phyloP scores from a whole-genome alignment of 768 basidiomycete genomes.

The Naematelia encephala region DNA sequence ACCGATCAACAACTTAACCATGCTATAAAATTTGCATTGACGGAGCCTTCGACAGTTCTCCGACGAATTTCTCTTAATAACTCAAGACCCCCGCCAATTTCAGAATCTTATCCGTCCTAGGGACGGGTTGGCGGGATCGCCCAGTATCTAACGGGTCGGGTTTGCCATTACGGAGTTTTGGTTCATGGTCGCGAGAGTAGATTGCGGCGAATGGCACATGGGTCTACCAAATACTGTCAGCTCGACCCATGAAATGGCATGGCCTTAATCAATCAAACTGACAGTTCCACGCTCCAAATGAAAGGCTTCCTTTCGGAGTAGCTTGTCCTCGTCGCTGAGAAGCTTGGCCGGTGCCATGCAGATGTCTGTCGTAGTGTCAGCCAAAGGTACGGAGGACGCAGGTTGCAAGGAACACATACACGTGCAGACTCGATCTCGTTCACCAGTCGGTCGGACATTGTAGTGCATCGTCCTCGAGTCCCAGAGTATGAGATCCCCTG shows the following conservation, averaged over 20 bases:
- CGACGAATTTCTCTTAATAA: too few relatives aligned
- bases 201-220: conserved; percentile 24
- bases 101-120: conserved; percentile 7
- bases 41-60: too few relatives aligned
- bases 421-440: conserved; percentile 32
- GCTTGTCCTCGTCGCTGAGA: conserved; percentile 28
- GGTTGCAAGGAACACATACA: conserved; percentile 11
- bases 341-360: conserved; percentile 34
- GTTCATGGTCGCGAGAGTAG: conserved; percentile 16
- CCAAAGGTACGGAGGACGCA: too few relatives aligned
- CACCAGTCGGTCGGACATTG: conserved; percentile 31
- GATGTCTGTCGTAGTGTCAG: conserved; percentile 16
- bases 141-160: conserved; percentile 19
- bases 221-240: too few relatives aligned
- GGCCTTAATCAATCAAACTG: too few relatives aligned
- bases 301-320: conserved; percentile 15
- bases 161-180: conserved; percentile 12
- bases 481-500: conserved; percentile 48
- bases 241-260: too few relatives aligned
- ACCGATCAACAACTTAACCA: too few relatives aligned
- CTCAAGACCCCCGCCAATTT: conserved; percentile 9
- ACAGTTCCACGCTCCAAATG: conserved; percentile 13
- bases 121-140: too few relatives aligned
- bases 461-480: conserved; percentile 36
- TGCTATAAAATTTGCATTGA: too few relatives aligned